These are phyloP conservation scores for Hypoxylon intermedium DNA, from an alignment of 495 filamentous ascomycete species.

Conservation along the genomic window DNA sequence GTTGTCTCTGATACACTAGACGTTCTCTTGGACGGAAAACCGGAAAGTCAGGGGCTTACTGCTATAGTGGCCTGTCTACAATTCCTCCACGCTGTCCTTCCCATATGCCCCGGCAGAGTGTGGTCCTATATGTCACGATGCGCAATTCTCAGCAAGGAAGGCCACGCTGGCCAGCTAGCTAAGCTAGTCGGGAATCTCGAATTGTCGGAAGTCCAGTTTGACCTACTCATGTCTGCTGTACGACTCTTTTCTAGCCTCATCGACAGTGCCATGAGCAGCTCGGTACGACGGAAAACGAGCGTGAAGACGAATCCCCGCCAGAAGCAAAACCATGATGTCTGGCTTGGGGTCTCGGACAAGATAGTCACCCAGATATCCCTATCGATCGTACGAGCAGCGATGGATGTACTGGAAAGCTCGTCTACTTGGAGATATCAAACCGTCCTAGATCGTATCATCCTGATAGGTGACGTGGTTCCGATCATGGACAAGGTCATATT, in stretches of 20 bases:
- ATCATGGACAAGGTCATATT: constrained; percentile 75
- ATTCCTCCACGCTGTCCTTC: constrained; percentile 74
- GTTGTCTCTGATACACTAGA: constrained; percentile 88
- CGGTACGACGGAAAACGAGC: constrained; percentile 72
- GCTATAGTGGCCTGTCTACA: constrained; percentile 76
- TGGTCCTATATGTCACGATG: constrained; percentile 90
- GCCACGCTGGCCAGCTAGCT: constrained; percentile 74
- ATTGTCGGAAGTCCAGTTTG: constrained; percentile 74
- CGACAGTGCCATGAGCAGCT: constrained; percentile 74
- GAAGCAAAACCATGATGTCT: constrained; percentile 60
- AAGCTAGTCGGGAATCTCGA: constrained; percentile 78
- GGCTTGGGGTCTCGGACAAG: constrained; percentile 76
- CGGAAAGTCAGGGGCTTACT: constrained; percentile 61
- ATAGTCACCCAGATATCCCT: constrained; percentile 74
- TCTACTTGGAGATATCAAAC: constrained; percentile 81
- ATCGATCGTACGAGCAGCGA: constrained; percentile 71
- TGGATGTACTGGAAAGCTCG: constrained; percentile 83
- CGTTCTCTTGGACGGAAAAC: constrained; percentile 64
- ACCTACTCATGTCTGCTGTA: constrained; percentile 75
- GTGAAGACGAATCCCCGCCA: constrained; percentile 60
- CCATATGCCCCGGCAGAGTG: constrained; percentile 76
- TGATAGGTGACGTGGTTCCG: constrained; percentile 62
- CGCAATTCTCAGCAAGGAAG: constrained; percentile 73
- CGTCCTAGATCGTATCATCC: constrained; percentile 65
- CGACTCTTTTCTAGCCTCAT: constrained; percentile 76